Base-by-base conservation (phyloP, 192 early-diverging fungal species). In the Chytriomyces confervae region DNA sequence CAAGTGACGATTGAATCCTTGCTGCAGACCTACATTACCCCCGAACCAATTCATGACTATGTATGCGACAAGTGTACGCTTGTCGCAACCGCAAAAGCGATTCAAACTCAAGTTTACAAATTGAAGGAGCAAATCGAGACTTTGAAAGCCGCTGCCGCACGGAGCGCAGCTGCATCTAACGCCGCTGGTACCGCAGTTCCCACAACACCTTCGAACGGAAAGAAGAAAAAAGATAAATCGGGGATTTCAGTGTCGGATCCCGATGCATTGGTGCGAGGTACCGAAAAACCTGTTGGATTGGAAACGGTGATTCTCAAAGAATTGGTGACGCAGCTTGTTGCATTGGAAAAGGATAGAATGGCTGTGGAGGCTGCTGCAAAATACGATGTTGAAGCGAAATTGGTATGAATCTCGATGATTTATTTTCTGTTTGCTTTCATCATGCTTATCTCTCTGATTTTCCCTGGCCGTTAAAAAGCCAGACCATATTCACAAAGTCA, bases 61-160 rank as follows among this genome's bases (percentile, higher is more conserved):
- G 84, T 82, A 18, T 93, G 92, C 80, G 87, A 89, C 44, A 84
- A 86, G 71, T 93, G 92, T 80, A 88, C 89, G 23, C 79, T 91
- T 36, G 48, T 76, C 9, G 85, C 86, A 16, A 91, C 90, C 0
- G 50, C 86, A 1, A 43, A 72, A 5, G 70, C 65, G 10, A 36
- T 89, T 16, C 62, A 77, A 2, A 53, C 75, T 5, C 83, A 89
- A 20, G 57, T 43, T 8, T n/a, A 5, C 8, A 9, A 47, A 16
- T 24, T 69, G 29, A 45, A 62, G 43, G 29, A 9, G 46, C 57
- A 77, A 24, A 48, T 70, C 43, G 66, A 60, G 36, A n/a, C 36
- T 18, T 50, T 87, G 48, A 77, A 81, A 69, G 16, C 27, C 43
- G 46, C 16, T 1, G 27, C 18, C 27, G 10, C 49, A 13, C 27